These are phyloP conservation scores for Corymbia citriodora DNA, from an alignment of 441 rosid species.

Conservation along the genomic window DNA sequence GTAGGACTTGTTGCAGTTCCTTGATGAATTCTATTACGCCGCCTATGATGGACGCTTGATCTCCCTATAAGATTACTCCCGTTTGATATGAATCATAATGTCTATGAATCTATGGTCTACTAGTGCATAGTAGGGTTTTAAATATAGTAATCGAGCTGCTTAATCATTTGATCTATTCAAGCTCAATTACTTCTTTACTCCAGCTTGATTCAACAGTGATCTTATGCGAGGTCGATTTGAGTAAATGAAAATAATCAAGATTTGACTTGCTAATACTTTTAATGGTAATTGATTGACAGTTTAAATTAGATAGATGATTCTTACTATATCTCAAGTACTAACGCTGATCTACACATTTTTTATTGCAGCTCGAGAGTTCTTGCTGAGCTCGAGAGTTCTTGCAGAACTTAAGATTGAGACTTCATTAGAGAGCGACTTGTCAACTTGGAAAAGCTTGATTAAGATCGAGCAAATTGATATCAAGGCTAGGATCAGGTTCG, in stretches of 20 bases:
- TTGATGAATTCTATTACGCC: constrained; percentile 88
- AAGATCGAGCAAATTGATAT: background rate
- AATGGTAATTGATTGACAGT: background rate
- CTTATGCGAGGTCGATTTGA: background rate
- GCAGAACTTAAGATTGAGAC: background rate
- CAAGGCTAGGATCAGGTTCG: background rate
- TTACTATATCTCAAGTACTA: background rate
- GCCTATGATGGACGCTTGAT: constrained; percentile 89
- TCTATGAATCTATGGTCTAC: background rate
- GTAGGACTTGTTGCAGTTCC: constrained; percentile 77
- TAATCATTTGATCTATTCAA: background rate
- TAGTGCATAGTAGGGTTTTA: background rate
- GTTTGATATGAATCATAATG: background rate
- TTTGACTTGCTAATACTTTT: background rate
- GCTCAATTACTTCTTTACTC: background rate
- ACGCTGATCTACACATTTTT: background rate
- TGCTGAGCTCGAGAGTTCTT: background rate
- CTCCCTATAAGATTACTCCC: constrained; percentile 41
- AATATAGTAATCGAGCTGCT: background rate
- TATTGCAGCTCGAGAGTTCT: background rate
- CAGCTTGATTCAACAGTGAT: background rate
- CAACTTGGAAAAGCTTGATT: background rate
- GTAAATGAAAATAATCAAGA: background rate
- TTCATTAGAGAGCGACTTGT: background rate
- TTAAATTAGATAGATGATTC: background rate